Evolutionary conservation across 768 basidiomycete species (phyloP).

Genomic region (Cystobasidium tubakii): DNA sequence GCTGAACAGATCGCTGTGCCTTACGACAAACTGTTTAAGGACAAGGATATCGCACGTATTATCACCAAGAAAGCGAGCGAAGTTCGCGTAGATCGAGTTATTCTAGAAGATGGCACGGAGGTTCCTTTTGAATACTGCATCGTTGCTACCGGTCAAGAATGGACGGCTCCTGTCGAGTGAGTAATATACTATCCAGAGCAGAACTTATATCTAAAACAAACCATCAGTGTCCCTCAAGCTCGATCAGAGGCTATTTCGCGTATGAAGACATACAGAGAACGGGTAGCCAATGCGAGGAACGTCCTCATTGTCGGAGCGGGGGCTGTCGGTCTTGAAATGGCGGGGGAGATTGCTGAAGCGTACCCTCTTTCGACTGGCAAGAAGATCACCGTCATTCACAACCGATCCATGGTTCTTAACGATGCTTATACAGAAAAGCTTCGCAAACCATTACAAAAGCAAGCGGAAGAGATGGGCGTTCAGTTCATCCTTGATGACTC

Average conservation of each 20-base stretch:
- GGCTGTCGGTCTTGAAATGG: slow-evolving; percentile 44
- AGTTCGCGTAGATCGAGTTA: slow-evolving; percentile 27
- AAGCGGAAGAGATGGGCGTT: slow-evolving; percentile 53
- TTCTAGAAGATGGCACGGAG: slow-evolving; percentile 27
- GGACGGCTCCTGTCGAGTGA: slow-evolving; percentile 8
- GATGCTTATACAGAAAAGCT: slow-evolving; percentile 56
- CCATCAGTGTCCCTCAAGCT: slow-evolving; percentile 6
- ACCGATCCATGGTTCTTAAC: slow-evolving; percentile 38
- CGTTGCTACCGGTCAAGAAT: slow-evolving; percentile 40
- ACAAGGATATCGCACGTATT: not conserved
- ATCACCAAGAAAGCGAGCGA: slow-evolving; percentile 15
- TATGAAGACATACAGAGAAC: slow-evolving; percentile 28
- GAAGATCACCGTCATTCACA: slow-evolving; percentile 43
- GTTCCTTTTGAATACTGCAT: slow-evolving; percentile 40
- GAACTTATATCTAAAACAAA: slow-evolving; percentile 36
- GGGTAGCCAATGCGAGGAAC: slow-evolving; percentile 15
- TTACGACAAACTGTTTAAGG: slow-evolving; percentile 32
- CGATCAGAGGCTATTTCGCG: slow-evolving; percentile 22
- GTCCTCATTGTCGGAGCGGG: slow-evolving; percentile 41
- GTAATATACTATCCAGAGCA: not conserved
- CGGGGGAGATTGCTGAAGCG: slow-evolving; percentile 41
- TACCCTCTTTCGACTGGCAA: slow-evolving; percentile 32
- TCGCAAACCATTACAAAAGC: slow-evolving; percentile 54
- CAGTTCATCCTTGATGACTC: slow-evolving; percentile 56
- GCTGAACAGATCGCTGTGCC: slow-evolving; percentile 16